Evolutionary conservation across 2,329 filamentous ascomycete species (phyloP), one percentile per base, ranked within the genome.

Genomic region (Penicillium sp.): DNA sequence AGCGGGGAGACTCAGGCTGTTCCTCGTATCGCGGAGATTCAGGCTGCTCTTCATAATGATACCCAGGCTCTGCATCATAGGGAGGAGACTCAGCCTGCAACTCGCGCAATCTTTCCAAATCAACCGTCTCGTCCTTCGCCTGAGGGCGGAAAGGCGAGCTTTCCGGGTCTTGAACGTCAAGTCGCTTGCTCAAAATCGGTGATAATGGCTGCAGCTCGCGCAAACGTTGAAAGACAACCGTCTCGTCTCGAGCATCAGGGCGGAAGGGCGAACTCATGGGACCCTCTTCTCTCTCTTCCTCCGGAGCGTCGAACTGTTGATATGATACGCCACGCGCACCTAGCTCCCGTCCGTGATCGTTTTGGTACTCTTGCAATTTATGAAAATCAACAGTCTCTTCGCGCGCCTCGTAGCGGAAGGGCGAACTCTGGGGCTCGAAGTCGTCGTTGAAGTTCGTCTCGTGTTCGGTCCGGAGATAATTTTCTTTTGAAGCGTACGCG

Each of bases 91-190:
- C 36, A 5, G 16, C 36, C 9, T 56, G 53, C 29, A 57, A 39
- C 13, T 59, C 56, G 6, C 55, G 59, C 29, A 63, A 41, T 36
- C 53, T 59, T n/a, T 57, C 54, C 36, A 67, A 51, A 51, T 71
- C 69, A 2, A 67, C 68, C 0, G 66, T 69, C 28, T 66, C 64
- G 29, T 71, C 68, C 36, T 61, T 55, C 7, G 49, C 64, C 28
- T 68, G 60, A 13, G 58, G 58, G 23, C 69, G 67, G 48, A 74
- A 75, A 0, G 72, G 72, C 0, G 72, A 75, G 48, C 71, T 74
- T 3, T 61, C 65, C 1, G 63, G 61, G 5, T 61, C 52, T 7
- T 62, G 57, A 5, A 51, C 7, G 6, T 47, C 52, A 34, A 64
- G 46, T 8, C 60, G 54, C 18, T 46, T 53, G 10, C 45, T 52